Conservation (phyloP, 306 rosid genomes). For the Acacia confusa region DNA sequence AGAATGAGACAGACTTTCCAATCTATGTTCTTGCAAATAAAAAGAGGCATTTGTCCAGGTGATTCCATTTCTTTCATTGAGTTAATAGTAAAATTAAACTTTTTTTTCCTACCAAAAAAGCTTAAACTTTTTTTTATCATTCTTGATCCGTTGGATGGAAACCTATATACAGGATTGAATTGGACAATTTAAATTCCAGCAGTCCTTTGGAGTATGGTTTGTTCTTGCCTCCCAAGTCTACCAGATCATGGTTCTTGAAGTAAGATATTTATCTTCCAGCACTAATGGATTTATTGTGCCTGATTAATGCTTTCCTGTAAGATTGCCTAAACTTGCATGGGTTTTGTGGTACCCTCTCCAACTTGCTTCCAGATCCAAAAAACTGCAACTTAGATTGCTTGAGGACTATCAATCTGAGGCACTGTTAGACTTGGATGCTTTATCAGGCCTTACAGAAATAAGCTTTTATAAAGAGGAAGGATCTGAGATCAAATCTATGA, state of each 20-base stretch:
- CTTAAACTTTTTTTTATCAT: neutral
- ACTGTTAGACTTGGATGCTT: conserved; percentile 73
- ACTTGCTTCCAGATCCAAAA: conserved; percentile 63
- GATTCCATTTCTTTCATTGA: conserved; percentile 24
- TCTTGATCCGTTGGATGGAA: conserved; percentile 30
- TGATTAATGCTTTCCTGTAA: conserved; percentile 10
- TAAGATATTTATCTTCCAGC: conserved; percentile 47
- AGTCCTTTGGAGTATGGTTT: conserved; percentile 70
- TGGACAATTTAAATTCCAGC: conserved; percentile 44
- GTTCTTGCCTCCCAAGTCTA: conserved; percentile 68
- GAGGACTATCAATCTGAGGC: conserved; percentile 72
- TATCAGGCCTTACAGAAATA: conserved; percentile 89
- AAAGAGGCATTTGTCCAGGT: conserved; percentile 72
- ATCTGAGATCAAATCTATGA: conserved; percentile 56
- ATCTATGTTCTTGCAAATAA: conserved; percentile 67
- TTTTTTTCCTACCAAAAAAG: too few relatives aligned
- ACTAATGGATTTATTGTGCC: conserved; percentile 16
- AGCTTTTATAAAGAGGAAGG: conserved; percentile 62
- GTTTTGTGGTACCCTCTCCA: conserved; percentile 24
- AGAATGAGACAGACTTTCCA: conserved; percentile 68
- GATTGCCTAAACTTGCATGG: conserved; percentile 31
- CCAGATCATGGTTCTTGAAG: conserved; percentile 84
- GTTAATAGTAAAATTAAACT: conserved; percentile 14
- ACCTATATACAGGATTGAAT: conserved; percentile 59
- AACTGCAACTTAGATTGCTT: conserved; percentile 58